Conservation (phyloP, 345 rosid species). For the Citrus hindsii region DNA sequence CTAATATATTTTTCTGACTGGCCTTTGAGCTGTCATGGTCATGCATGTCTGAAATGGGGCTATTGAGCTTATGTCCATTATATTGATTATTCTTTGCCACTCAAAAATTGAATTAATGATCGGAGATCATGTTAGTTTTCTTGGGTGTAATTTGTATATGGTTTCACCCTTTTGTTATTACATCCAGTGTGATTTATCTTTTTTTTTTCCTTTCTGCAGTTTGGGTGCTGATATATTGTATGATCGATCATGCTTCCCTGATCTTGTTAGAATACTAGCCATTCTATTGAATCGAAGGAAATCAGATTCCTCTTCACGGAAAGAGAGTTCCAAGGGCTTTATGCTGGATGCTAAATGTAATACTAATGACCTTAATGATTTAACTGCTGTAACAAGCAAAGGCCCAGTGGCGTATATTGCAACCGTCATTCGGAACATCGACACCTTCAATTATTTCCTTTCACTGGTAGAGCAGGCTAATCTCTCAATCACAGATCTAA, state of each 20-base stretch:
- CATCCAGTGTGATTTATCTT: background rate
- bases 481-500: conserved; percentile 48
- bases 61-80: background rate
- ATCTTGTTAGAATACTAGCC: conserved; percentile 56
- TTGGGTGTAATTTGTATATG: background rate
- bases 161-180: background rate
- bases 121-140: background rate
- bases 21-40: background rate
- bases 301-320: conserved; percentile 6
- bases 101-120: background rate
- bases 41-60: background rate
- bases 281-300: conserved; percentile 41
- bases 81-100: background rate
- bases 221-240: conserved; percentile 85
- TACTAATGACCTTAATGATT: background rate
- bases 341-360: background rate
- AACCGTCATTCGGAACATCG: conserved; percentile 62
- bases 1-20: background rate
- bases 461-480: conserved; percentile 43
- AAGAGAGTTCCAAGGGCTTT: conserved; percentile 4
- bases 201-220: conserved; percentile 32
- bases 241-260: conserved; percentile 66
- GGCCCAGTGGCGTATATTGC: conserved; percentile 60
- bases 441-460: conserved; percentile 60
- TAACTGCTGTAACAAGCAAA: conserved; percentile 4